phyloP scores from a whole-genome alignment of 2,329 filamentous ascomycete genomes.

The Penicillium sp. region DNA sequence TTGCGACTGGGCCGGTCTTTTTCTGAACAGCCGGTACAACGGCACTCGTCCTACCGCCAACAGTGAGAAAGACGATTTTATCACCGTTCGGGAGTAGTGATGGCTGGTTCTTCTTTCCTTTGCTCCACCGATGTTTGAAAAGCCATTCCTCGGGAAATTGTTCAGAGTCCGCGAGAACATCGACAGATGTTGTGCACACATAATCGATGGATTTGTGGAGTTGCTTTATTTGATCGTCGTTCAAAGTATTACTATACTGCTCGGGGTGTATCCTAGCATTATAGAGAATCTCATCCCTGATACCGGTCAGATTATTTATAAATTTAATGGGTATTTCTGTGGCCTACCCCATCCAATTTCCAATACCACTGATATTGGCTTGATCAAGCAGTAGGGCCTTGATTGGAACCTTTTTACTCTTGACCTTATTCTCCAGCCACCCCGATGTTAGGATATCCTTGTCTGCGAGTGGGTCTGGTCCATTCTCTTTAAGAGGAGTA shows the following conservation, averaged over 20 bases:
- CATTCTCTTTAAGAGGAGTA: slow-evolving; percentile 82
- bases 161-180: slow-evolving; percentile 73
- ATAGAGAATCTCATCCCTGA: slow-evolving; percentile 80
- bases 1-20: slow-evolving; percentile 63
- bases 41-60: slow-evolving; percentile 87
- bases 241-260: slow-evolving; percentile 82
- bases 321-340: slow-evolving; percentile 1
- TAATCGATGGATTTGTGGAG: slow-evolving; percentile 71
- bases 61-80: slow-evolving; percentile 79
- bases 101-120: slow-evolving; percentile 69
- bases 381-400: slow-evolving; percentile 89
- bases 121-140: slow-evolving; percentile 84
- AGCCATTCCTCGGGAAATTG: slow-evolving; percentile 85
- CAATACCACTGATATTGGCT: slow-evolving; percentile 81
- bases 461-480: slow-evolving; percentile 86
- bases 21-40: slow-evolving; percentile 83
- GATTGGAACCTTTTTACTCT: slow-evolving; percentile 74
- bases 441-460: slow-evolving; percentile 69
- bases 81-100: slow-evolving; percentile 75
- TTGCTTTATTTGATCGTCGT: slow-evolving; percentile 63
- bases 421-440: slow-evolving; percentile 70
- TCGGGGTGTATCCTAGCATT: slow-evolving; percentile 87
- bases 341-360: slow-evolving; percentile 83
- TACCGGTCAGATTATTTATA: slow-evolving; percentile 7
- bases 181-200: slow-evolving; percentile 76